Percentiles rank a stretch among this genome's conserved stretches.
These are phyloP conservation scores for Triticum monococcum DNA, from an alignment of 176 grass and related monocot species.

Conservation along the genomic window DNA sequence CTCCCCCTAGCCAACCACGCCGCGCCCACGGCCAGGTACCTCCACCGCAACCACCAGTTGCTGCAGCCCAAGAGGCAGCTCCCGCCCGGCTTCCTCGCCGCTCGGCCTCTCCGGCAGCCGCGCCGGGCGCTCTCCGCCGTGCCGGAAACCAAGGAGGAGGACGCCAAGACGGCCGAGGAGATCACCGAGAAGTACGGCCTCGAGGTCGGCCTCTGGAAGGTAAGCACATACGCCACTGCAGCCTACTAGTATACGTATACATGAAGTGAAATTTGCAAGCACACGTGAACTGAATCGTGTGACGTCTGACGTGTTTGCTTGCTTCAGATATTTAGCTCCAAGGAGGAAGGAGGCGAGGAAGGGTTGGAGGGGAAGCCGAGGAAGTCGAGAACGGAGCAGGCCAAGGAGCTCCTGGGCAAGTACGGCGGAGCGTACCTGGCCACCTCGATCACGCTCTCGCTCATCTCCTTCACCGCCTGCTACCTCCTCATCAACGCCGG, in stretches of 20 bases:
- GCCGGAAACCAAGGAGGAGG: slow-evolving; percentile 52
- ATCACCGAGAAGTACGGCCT: slow-evolving; percentile 91
- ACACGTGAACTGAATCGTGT: background rate
- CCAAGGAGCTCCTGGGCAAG: slow-evolving; percentile 94
- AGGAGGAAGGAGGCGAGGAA: slow-evolving; percentile 30
- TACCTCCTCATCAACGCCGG: slow-evolving; percentile 90
- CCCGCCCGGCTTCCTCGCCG: slow-evolving; percentile 12
- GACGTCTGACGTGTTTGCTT: background rate
- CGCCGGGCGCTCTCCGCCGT: slow-evolving; percentile 44
- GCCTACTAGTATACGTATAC: too few species aligned
- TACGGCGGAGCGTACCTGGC: slow-evolving; percentile 95
- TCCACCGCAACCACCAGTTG: background rate
- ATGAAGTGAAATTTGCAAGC: background rate
- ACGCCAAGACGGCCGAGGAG: slow-evolving; percentile 66
- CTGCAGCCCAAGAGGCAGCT: slow-evolving; percentile 6
- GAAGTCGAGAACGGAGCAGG: slow-evolving; percentile 81
- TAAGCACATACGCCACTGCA: background rate
- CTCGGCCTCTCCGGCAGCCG: background rate
- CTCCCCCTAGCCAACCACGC: slow-evolving; percentile 41
- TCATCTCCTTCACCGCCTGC: slow-evolving; percentile 90
- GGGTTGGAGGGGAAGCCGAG: slow-evolving; percentile 40
- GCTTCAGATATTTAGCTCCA: slow-evolving; percentile 83
- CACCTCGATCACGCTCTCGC: slow-evolving; percentile 85
- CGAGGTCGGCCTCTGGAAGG: slow-evolving; percentile 92
- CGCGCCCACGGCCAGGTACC: slow-evolving; percentile 3